phyloP scores from a whole-genome alignment of 371 early-diverging fungal genomes.

The Haplosporangium sp. region DNA sequence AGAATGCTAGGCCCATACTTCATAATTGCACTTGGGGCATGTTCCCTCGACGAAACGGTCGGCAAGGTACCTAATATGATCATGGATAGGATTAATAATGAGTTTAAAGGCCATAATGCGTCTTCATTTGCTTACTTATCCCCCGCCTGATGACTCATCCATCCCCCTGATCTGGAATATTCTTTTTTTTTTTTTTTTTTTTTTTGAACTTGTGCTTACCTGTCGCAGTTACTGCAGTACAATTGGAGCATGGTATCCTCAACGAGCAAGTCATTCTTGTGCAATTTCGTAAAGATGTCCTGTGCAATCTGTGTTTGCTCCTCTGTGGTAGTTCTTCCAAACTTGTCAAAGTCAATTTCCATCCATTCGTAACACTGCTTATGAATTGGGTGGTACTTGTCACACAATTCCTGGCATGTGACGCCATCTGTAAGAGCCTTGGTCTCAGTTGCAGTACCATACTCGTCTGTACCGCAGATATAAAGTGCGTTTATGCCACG shows the following conservation, averaged over 20 bases:
- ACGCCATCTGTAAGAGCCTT: slow-evolving; percentile 96
- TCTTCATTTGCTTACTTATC: not conserved
- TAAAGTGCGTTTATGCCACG: slow-evolving; percentile 94
- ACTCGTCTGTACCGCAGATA: slow-evolving; percentile 99
- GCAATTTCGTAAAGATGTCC: slow-evolving; percentile 89
- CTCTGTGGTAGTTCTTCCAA: slow-evolving; percentile 96
- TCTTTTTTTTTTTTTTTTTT: not conserved
- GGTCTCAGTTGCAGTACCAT: slow-evolving; percentile 99
- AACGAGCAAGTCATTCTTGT: slow-evolving; percentile 80
- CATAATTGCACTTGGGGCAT: slow-evolving; percentile 94
- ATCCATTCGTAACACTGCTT: slow-evolving; percentile 97
- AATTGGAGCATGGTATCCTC: slow-evolving; percentile 91
- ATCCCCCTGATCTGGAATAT: not conserved
- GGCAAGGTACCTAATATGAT: slow-evolving; percentile 88
- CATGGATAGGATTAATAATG: not conserved
- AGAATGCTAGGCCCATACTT: slow-evolving; percentile 48
- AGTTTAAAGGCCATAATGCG: not conserved
- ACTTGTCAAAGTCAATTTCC: slow-evolving; percentile 94
- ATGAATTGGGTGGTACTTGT: slow-evolving; percentile 96
- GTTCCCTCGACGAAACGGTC: slow-evolving; percentile 99
- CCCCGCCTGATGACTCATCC: slow-evolving; percentile 2
- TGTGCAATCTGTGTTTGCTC: slow-evolving; percentile 96
- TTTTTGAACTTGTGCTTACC: slow-evolving; percentile 58
- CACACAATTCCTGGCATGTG: slow-evolving; percentile 94
- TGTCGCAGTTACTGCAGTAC: slow-evolving; percentile 90